phyloP scores from a whole-genome alignment of 2,329 filamentous ascomycete genomes.

The Immersiporthe knoxdaviesiana region DNA sequence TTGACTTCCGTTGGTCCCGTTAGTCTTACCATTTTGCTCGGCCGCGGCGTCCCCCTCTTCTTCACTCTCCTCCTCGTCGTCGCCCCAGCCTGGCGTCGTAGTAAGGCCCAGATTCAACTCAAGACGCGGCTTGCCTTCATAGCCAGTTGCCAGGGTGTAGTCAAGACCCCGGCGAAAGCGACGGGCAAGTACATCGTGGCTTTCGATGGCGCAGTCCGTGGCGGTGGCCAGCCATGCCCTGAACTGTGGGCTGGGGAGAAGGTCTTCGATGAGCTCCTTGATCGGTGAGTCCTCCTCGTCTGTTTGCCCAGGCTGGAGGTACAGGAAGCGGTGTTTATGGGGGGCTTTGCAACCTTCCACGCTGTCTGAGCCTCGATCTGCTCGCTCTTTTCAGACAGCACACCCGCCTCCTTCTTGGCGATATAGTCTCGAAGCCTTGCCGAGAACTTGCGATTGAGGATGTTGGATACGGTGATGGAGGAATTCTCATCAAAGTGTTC shows the following conservation, averaged over 20 bases:
- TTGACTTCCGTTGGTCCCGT: conserved; percentile 39
- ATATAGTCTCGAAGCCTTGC: conserved; percentile 72
- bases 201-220: conserved; percentile 74
- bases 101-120: conserved; percentile 90
- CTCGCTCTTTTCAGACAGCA: conserved; percentile 50
- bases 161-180: conserved; percentile 86
- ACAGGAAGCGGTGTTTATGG: conserved; percentile 93
- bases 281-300: conserved; percentile 60
- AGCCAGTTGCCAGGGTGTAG: conserved; percentile 89
- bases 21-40: conserved; percentile 38
- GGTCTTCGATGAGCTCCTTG: conserved; percentile 76
- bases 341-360: conserved; percentile 82
- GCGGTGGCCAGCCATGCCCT: conserved; percentile 85
- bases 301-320: conserved; percentile 62
- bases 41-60: conserved; percentile 49
- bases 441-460: conserved; percentile 79
- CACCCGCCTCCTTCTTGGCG: conserved; percentile 61
- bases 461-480: conserved; percentile 78
- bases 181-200: conserved; percentile 77
- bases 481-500: conserved; percentile 82
- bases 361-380: conserved; percentile 61
- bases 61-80: conserved; percentile 60
- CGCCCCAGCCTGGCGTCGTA: conserved; percentile 83
- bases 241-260: conserved; percentile 86
- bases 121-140: conserved; percentile 75